phyloP scores from a whole-genome alignment of 345 rosid genomes.

The Brassica rapa region DNA sequence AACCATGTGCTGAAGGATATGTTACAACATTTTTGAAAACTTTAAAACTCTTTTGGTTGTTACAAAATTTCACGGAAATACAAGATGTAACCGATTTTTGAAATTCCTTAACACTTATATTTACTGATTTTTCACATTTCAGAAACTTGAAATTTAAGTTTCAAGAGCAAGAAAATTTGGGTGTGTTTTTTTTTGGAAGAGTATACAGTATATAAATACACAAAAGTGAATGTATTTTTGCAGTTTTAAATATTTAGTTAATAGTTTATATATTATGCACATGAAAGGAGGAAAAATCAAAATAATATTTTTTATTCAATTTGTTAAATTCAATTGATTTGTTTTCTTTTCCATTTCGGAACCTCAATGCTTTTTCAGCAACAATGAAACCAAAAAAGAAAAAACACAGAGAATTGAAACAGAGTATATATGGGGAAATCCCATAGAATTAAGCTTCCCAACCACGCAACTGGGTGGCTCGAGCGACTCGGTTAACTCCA shows the following conservation, averaged over 20 bases:
- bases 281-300: not conserved
- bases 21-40: slow-evolving; percentile 3
- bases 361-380: slow-evolving; percentile 26
- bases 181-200: no score
- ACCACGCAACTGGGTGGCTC: slow-evolving; percentile 84
- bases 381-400: slow-evolving; percentile 22
- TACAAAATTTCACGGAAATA: not conserved
- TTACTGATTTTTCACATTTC: not conserved
- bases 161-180: not conserved
- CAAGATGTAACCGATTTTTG: not conserved
- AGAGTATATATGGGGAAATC: slow-evolving; percentile 6
- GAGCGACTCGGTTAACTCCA: slow-evolving; percentile 91
- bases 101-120: not conserved
- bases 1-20: not conserved
- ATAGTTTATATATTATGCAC: not conserved
- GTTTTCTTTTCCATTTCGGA: slow-evolving; percentile 33
- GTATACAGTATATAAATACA: not conserved
- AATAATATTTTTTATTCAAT: slow-evolving; percentile 1
- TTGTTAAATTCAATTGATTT: slow-evolving; percentile 30
- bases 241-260: not conserved
- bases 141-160: not conserved
- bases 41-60: not conserved
- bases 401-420: slow-evolving; percentile 23
- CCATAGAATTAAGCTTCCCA: slow-evolving; percentile 74
- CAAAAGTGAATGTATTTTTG: not conserved